Base-by-base conservation (phyloP, 2,329 filamentous ascomycete genomes). In the Colletotrichum truncatum region DNA sequence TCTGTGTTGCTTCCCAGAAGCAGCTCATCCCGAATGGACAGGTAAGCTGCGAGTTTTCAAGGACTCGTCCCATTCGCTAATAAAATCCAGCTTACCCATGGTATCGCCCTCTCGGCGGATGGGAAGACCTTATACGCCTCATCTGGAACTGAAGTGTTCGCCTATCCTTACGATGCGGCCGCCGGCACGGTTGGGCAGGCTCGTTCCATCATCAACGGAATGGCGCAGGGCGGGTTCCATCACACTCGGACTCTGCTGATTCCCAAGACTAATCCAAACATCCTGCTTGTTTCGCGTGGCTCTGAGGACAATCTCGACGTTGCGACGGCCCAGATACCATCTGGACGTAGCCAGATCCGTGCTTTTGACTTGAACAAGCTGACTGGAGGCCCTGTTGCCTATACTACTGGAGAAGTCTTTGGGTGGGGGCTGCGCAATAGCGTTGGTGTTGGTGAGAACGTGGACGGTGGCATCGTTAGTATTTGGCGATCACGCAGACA, bases 391-490 rank as follows among this genome's bases (percentile, higher is more conserved):
- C 71, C 81, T 4, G 81, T 81, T 71, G 76, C 85, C 67, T 88
- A 82, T 48, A 70, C 78, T 75, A 68, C 86, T n/a, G 85, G 85
- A 2, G 68, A 74, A 6, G 69, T 85, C 1, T 76, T 88, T 3
- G 86, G 90, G 12, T 93, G 90, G 90, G 91, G 91, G 9, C 79
- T 94, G 60, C 84, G 90, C 34, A 93, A 93, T 74, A 89, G 89
- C 1, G 90, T 93, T 4, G 91, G 91, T 8, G 77, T 93, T 4
- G 88, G 81, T 21, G 90, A 91, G 75, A 82, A 92, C 58, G 84
- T 71, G 4, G 80, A 80, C 1, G 85, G 85, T 26, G 83, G 81
- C 28, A 81, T 88, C 64, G 64, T 66, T 41, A 53, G 64, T 59
- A n/a, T 11, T 3, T 23, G 10, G 14, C 6, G 10, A 10, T 12